Conservation (phyloP, 164 flowering plant genomes). For the Annona squamosa region DNA sequence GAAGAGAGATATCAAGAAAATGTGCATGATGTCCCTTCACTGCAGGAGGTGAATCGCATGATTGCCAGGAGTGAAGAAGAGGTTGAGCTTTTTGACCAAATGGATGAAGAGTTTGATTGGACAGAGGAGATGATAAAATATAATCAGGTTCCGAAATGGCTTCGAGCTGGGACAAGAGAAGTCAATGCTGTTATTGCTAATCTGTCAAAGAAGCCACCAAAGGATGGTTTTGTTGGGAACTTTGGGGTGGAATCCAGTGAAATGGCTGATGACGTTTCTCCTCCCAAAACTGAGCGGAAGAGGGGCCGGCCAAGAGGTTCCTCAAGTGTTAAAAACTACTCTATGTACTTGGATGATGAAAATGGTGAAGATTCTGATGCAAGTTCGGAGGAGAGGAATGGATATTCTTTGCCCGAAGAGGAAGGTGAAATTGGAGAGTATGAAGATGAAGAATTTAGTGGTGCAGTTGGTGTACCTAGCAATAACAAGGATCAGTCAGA, state of each 20-base stretch:
- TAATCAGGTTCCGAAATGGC: constrained; percentile 95
- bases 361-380: constrained; percentile 76
- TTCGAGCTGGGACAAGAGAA: constrained; percentile 69
- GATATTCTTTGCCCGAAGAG: constrained; percentile 57
- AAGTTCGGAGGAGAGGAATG: constrained; percentile 76
- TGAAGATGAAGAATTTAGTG: constrained; percentile 76
- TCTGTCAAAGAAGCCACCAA: constrained; percentile 75
- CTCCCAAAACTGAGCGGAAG: constrained; percentile 46
- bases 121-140: constrained; percentile 71
- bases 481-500: constrained; percentile 41
- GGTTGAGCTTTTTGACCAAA: constrained; percentile 89
- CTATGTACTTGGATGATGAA: constrained; percentile 81
- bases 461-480: constrained; percentile 38
- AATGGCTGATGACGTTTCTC: constrained; percentile 34
- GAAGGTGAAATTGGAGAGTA: constrained; percentile 79
- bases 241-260: constrained; percentile 41
- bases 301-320: constrained; percentile 76
- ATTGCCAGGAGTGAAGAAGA: constrained; percentile 95
- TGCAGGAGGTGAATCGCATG: constrained; percentile 95
- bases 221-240: constrained; percentile 29
- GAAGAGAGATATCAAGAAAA: constrained; percentile 97
- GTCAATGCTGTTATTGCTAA: constrained; percentile 64
- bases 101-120: constrained; percentile 97
- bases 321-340: constrained; percentile 35
- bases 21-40: constrained; percentile 90